Evolutionary conservation across 2,329 filamentous ascomycete species (phyloP), one percentile per base, ranked within the genome.

Genomic region (Chaetothyriales sp.): DNA sequence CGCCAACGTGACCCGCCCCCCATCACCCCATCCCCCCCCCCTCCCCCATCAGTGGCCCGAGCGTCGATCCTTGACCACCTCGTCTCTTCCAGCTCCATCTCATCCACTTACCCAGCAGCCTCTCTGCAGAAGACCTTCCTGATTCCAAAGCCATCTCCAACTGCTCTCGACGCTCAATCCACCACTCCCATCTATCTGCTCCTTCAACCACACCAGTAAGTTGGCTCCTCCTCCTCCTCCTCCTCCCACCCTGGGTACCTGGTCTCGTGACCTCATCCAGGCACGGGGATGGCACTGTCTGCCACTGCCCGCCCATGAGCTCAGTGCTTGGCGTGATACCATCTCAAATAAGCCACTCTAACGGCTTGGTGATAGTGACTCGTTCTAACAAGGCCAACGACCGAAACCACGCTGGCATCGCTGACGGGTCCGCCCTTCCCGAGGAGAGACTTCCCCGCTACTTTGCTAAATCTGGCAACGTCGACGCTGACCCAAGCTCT

Each of bases 301-400:
- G 15, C 25, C 19, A 46, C 13, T 13, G 19, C 25, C 19, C 5
- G 25, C 44, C 13, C 10, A 20, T 46, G 9, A 46, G 44, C 19
- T 28, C 44, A 46, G 22, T 25, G 6, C 22, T 25, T 6, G 6
- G 6, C 22, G 3, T 25, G 22, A 25, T 25, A 25, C 6, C 22
- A 6, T 25, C 22, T 6, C 22, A 18, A 40, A 15, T 5, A 40
- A 4, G 10, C 13, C 10, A 15, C 15, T 15, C 33, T 40, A 15
- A 40, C 10, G 4, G 10, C 15, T 2, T 40, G 33, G 10, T 40
- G 33, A 5, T 15, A 95, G 89, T 98, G 90, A 95, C 92, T 75
- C 90, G 92, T 69, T 94, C 90, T 60, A 87, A 90, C 81, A 98
- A 97, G 77, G 80, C 77, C 75, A 94, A 89, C 73, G 88, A 94